Conservation (phyloP, 768 basidiomycete species). For the Suillus hirtellus region DNA sequence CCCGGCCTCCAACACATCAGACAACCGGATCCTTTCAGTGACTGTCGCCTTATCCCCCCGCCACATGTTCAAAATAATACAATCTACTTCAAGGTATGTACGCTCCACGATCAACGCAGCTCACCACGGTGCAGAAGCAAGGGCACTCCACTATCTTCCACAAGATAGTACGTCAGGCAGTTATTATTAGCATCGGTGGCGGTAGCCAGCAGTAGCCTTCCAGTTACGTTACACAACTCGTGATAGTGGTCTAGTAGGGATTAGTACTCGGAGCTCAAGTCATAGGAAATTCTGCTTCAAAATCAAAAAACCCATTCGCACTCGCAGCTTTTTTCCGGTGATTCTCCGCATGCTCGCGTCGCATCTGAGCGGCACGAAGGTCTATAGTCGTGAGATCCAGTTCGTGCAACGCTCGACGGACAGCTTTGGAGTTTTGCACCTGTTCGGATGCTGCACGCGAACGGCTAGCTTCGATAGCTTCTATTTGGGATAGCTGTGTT, state of each 20-base stretch:
- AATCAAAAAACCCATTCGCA: conserved; percentile 53
- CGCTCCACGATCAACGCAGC: conserved; percentile 1
- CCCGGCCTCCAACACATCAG: not conserved
- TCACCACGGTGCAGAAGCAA: conserved; percentile 42
- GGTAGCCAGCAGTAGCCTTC: not conserved
- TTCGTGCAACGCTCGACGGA: conserved; percentile 58
- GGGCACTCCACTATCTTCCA: conserved; percentile 59
- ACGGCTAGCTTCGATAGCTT: conserved; percentile 40
- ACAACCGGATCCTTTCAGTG: not conserved
- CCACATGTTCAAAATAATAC: no score
- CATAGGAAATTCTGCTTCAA: conserved; percentile 39
- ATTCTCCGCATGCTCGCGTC: conserved; percentile 55
- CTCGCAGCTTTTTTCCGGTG: conserved; percentile 62
- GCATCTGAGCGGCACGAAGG: conserved; percentile 54
- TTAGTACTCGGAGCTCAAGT: not conserved
- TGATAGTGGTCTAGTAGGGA: not conserved
- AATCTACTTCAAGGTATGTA: no score
- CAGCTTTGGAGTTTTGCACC: conserved; percentile 37
- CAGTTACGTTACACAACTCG: not conserved
- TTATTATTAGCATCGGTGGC: conserved; percentile 8
- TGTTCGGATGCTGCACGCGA: conserved; percentile 42
- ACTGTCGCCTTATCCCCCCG: not conserved
- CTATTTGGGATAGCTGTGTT: conserved; percentile 23
- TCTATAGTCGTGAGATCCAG: conserved; percentile 62
- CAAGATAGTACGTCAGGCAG: conserved; percentile 17